Conservation (phyloP, 495 filamentous ascomycete species). For the Rusavskia elegans region DNA sequence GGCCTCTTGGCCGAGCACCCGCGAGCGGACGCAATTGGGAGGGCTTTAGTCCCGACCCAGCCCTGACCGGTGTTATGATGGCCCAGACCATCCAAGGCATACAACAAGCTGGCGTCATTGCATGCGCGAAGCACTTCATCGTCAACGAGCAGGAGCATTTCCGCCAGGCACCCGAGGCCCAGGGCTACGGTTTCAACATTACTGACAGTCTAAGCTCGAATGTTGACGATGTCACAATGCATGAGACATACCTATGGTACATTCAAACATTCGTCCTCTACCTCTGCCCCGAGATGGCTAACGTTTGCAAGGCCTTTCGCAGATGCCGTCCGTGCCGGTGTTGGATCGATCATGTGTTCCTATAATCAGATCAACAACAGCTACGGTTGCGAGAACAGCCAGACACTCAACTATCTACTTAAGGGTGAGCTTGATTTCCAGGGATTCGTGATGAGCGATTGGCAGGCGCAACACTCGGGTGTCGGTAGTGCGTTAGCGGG, state of each 20-base stretch:
- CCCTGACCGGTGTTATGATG: conserved; percentile 58
- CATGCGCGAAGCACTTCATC: conserved; percentile 72
- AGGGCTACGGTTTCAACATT: conserved; percentile 47
- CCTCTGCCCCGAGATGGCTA: background rate
- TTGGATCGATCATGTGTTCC: conserved; percentile 83
- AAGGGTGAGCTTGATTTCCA: conserved; percentile 92
- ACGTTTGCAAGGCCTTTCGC: conserved; percentile 42
- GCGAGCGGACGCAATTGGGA: conserved; percentile 88
- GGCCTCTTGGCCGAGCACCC: conserved; percentile 60
- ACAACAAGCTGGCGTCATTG: conserved; percentile 67
- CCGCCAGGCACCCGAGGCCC: conserved; percentile 52
- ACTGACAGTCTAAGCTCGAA: conserved; percentile 57
- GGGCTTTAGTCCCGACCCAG: conserved; percentile 50
- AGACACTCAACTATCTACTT: conserved; percentile 63
- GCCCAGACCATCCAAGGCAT: conserved; percentile 64
- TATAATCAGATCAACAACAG: conserved; percentile 77
- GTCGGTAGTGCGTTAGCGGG: conserved; percentile 66
- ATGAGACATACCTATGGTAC: conserved; percentile 83
- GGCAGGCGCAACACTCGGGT: conserved; percentile 76
- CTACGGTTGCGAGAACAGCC: conserved; percentile 54
- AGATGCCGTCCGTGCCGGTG: conserved; percentile 57
- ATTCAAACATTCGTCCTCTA: background rate
- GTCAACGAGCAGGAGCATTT: conserved; percentile 69
- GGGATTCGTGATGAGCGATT: conserved; percentile 85
- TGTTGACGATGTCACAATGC: conserved; percentile 84